Conservation (phyloP, 257 asterid species). For the Craterostigma plantagineum region DNA sequence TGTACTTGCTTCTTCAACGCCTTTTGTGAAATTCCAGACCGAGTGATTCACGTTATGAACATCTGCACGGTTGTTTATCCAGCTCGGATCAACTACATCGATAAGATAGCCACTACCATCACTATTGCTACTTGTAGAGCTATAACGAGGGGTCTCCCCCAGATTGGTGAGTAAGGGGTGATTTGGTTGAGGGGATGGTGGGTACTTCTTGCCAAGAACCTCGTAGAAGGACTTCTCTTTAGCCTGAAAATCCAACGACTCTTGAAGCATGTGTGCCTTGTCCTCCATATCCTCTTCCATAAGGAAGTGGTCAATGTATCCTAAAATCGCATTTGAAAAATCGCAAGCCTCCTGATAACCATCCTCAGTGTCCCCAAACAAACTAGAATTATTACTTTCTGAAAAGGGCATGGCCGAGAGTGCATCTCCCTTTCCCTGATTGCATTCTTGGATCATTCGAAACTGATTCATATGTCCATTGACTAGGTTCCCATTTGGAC, state of each 20-base stretch:
- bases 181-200: slow-evolving; percentile 21
- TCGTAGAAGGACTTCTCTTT: slow-evolving; percentile 57
- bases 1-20: slow-evolving; percentile 37
- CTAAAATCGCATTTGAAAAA: slow-evolving; percentile 32
- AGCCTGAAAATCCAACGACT: slow-evolving; percentile 44
- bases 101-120: slow-evolving; percentile 23
- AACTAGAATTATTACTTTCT: too few species aligned
- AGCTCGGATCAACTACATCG: slow-evolving; percentile 23
- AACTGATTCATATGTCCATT: slow-evolving; percentile 11
- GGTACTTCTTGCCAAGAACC: slow-evolving; percentile 39
- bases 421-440: slow-evolving; percentile 10
- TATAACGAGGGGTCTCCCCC: slow-evolving; percentile 9
- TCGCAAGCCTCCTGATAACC: slow-evolving; percentile 27
- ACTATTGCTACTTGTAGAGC: slow-evolving; percentile 13
- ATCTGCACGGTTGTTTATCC: slow-evolving; percentile 14
- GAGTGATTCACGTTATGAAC: slow-evolving; percentile 19
- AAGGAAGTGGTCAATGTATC: slow-evolving; percentile 48
- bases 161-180: not conserved
- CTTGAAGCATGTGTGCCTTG: slow-evolving; percentile 34
- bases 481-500: slow-evolving; percentile 15
- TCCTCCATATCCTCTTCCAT: slow-evolving; percentile 76
- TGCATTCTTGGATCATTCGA: slow-evolving; percentile 9
- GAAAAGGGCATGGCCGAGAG: slow-evolving; percentile 11
- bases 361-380: slow-evolving; percentile 9
- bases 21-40: slow-evolving; percentile 34